These are phyloP conservation scores for Leucocoprinus leucothites DNA, from an alignment of 768 basidiomycete genomes.

Conservation along the genomic window DNA sequence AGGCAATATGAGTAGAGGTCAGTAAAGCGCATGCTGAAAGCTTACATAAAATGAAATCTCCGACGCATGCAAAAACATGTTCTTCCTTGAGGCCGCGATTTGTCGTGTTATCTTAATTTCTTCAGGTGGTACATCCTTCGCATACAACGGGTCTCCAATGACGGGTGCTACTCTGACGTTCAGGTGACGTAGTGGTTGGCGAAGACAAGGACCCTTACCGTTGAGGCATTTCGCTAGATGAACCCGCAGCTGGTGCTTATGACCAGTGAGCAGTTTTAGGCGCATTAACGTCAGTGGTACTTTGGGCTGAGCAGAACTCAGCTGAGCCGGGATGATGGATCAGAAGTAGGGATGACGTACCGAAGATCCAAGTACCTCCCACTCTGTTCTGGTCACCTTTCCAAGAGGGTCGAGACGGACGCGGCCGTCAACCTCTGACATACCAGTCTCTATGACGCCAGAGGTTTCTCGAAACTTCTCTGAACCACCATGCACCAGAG, in stretches of 20 bases:
- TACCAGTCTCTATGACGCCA: slow-evolving; percentile 39
- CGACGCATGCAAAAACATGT: slow-evolving; percentile 62
- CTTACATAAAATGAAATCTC: slow-evolving; percentile 55
- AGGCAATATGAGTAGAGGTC: neutral
- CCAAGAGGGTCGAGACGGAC: slow-evolving; percentile 34
- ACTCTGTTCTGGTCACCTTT: slow-evolving; percentile 45
- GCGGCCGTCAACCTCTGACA: slow-evolving; percentile 45
- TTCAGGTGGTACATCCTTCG: slow-evolving; percentile 29
- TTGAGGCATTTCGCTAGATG: slow-evolving; percentile 53
- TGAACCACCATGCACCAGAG: slow-evolving; percentile 53
- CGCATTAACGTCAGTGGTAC: slow-evolving; percentile 55
- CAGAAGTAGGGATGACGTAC: slow-evolving; percentile 32
- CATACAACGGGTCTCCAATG: slow-evolving; percentile 57
- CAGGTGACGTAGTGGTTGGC: neutral
- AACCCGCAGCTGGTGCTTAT: slow-evolving; percentile 71
- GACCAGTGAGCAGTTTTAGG: slow-evolving; percentile 55
- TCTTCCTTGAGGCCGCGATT: slow-evolving; percentile 29
- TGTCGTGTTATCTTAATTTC: slow-evolving; percentile 18
- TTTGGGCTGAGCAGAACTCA: slow-evolving; percentile 26
- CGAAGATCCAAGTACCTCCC: slow-evolving; percentile 58
- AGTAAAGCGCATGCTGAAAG: neutral
- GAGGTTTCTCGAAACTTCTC: slow-evolving; percentile 38
- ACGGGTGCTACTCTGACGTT: slow-evolving; percentile 49
- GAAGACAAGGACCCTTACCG: slow-evolving; percentile 27
- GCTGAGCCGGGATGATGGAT: neutral